phyloP scores from a whole-genome alignment of 495 filamentous ascomycete genomes.

The Endocarpon pusillum region DNA sequence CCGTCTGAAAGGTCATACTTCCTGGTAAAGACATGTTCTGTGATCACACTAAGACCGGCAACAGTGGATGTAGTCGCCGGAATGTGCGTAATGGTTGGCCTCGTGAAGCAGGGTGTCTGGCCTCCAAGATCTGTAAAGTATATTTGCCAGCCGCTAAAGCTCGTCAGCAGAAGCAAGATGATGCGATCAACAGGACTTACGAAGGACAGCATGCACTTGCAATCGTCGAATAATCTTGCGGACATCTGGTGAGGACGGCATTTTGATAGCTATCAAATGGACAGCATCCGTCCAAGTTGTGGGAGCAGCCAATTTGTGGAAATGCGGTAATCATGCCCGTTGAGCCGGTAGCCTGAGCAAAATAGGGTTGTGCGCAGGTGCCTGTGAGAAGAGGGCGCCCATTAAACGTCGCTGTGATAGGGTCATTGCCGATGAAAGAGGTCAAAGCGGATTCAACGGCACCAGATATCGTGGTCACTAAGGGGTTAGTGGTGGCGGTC shows the following conservation, averaged over 20 bases:
- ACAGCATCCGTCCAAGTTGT: slow-evolving; percentile 10
- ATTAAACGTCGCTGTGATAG: slow-evolving; percentile 9
- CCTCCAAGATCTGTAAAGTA: slow-evolving; percentile 10
- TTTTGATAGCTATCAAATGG: slow-evolving; percentile 8
- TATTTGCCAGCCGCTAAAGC: slow-evolving; percentile 12
- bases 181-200: slow-evolving; percentile 6
- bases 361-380: slow-evolving; percentile 9
- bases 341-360: slow-evolving; percentile 6
- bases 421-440: slow-evolving; percentile 3
- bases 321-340: slow-evolving; percentile 10
- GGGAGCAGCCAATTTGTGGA: slow-evolving; percentile 12
- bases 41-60: slow-evolving; percentile 7
- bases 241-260: slow-evolving; percentile 11
- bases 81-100: slow-evolving; percentile 3
- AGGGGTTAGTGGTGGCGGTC: not conserved
- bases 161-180: not conserved
- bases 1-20: slow-evolving; percentile 8
- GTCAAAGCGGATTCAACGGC: not conserved
- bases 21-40: slow-evolving; percentile 10
- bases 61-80: slow-evolving; percentile 3
- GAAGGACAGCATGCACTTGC: slow-evolving; percentile 13
- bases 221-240: slow-evolving; percentile 11
- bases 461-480: not conserved
- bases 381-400: slow-evolving; percentile 10
- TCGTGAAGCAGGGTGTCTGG: slow-evolving; percentile 12